Evolutionary conservation across 2,329 filamentous ascomycete genomes (phyloP), one percentile per base, ranked within the genome.

Genomic region (Didymella keratinophila): DNA sequence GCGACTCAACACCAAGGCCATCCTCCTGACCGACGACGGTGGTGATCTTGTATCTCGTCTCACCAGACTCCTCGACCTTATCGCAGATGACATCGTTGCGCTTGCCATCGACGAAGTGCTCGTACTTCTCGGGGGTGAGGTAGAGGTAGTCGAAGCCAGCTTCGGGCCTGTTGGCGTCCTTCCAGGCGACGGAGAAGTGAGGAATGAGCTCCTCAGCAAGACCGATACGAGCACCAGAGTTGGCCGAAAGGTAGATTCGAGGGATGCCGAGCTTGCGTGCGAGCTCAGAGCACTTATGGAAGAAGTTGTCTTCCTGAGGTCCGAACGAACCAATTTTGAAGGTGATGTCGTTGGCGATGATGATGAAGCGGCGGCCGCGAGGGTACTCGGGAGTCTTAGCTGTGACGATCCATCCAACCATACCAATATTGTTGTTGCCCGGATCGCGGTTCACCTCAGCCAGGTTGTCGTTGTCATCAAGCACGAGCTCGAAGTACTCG

Each of bases 291-390:
- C 95, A 99, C 85, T 98, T 97, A 85, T 96, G 86, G 88, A 99
- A 99, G 87, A 97, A 99, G 71, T 91, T 90, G 79, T 99, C 95
- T 82, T 99, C 95, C 80, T 90, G 89, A 39, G 95, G 95, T 51
- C 95, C 95, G 77, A 99, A 99, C 2, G 92, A 97, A 73, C 95
- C 95, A 77, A 98, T 99, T 85, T 96, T 96, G 86, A 92, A 98
- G 18, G 95, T 99, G 78, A 99, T 99, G 75, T 99, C 95, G 85
- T 99, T 99, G 84, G 95, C 93, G 63, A 99, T 89, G 65, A 99
- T 92, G 76, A 99, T 88, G 80, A 98, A 97, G 74, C 91, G 91
- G 68, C 95, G 88, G 59, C 95, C 95, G 65, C 87, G 86, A 58
- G 95, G 94, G 77, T 99, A 99, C 79, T 99, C 95, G 10, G 95